Conservation (phyloP, 2,329 filamentous ascomycete species). For the Didymosphaeria variabile region DNA sequence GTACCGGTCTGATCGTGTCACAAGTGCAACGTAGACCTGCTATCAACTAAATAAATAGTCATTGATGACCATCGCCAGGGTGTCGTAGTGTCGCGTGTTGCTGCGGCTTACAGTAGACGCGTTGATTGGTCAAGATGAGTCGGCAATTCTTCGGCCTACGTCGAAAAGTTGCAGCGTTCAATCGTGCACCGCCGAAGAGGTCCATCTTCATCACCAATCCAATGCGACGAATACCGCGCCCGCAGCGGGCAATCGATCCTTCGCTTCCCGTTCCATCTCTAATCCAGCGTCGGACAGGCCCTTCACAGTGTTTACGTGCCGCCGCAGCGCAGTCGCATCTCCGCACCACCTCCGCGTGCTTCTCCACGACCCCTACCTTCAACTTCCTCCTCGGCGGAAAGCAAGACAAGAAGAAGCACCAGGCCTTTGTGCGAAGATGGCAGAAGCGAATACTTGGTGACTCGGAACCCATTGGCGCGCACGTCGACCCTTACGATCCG, state of each 20-base stretch:
- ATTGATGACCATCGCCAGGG: background rate
- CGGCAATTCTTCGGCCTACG: background rate
- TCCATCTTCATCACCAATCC: constrained; percentile 33
- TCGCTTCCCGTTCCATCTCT: constrained; percentile 26
- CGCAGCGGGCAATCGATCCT: constrained; percentile 44
- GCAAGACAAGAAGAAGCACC: constrained; percentile 48
- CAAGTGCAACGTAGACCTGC: no score
- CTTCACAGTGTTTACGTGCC: constrained; percentile 26
- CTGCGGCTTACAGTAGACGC: background rate
- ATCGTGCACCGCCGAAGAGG: background rate
- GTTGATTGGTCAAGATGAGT: background rate
- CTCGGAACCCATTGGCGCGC: constrained; percentile 47
- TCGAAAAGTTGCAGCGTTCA: constrained; percentile 20
- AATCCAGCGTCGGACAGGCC: constrained; percentile 25
- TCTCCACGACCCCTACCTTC: constrained; percentile 41
- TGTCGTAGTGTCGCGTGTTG: background rate
- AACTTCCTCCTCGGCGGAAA: constrained; percentile 37
- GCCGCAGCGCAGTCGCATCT: constrained; percentile 21
- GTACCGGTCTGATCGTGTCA: no score
- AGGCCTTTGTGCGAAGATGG: constrained; percentile 46
- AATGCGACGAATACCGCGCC: constrained; percentile 51
- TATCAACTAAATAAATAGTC: background rate
- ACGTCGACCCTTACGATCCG: constrained; percentile 49
- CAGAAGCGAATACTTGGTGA: constrained; percentile 48
- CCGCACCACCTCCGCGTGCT: constrained; percentile 33